A percentile compares a stretch with the other conserved stretches of the same genome.
Conservation (phyloP, 1,284 basidiomycete species). For the Schizopora paradoxa region DNA sequence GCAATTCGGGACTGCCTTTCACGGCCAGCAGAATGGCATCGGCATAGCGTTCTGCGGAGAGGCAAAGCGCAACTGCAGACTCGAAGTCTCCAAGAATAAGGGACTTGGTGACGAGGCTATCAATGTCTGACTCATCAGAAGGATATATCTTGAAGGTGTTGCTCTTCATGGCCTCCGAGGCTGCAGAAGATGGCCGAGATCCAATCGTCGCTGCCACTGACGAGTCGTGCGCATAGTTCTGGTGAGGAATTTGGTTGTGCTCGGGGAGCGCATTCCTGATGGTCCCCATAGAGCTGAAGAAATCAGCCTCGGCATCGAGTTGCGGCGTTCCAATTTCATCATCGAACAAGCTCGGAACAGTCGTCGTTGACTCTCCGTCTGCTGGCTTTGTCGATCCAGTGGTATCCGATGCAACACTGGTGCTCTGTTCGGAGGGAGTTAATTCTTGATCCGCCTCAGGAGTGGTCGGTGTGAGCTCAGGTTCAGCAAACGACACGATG, state of each 20-base stretch:
- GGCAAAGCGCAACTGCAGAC: conserved; percentile 87
- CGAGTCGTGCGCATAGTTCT: conserved; percentile 73
- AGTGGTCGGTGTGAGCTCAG: conserved; percentile 40
- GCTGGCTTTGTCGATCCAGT: conserved; percentile 54
- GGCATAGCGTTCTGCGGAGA: conserved; percentile 86
- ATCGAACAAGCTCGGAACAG: conserved; percentile 83
- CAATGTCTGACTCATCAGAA: conserved; percentile 80
- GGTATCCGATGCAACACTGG: conserved; percentile 56
- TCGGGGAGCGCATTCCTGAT: conserved; percentile 52
- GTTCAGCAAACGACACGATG: conserved; percentile 75
- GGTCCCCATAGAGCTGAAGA: conserved; percentile 79
- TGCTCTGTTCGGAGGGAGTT: conserved; percentile 72
- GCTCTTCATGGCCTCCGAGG: conserved; percentile 67
- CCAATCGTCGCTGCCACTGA: conserved; percentile 89
- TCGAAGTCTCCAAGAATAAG: conserved; percentile 93
- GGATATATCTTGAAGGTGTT: conserved; percentile 94
- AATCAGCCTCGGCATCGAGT: conserved; percentile 70
- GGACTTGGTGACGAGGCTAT: conserved; percentile 87
- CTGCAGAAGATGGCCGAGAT: conserved; percentile 79
- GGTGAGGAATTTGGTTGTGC: conserved; percentile 69
- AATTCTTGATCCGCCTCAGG: conserved; percentile 40
- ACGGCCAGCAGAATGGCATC: conserved; percentile 94
- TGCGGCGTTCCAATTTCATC: conserved; percentile 61
- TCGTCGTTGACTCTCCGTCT: conserved; percentile 72
- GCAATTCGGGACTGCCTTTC: conserved; percentile 85